Evolutionary conservation across 1,284 basidiomycete species (phyloP).

Genomic region (Ustilago hordei): DNA sequence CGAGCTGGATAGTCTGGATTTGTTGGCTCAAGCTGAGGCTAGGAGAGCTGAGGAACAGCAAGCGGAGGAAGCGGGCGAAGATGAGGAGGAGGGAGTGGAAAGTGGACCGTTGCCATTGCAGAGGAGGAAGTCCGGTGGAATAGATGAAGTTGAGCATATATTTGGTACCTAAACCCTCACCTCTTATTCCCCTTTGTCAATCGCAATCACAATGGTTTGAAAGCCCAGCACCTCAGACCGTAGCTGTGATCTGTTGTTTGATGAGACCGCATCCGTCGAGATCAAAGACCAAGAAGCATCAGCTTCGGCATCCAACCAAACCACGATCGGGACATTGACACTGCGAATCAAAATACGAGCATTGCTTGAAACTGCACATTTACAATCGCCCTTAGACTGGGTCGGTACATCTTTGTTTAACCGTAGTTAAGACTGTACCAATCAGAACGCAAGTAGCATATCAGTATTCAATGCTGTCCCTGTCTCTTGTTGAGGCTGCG

Average conservation of each 20-base stretch:
- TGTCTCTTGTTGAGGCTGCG: background rate
- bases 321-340: no score
- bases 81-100: constrained; percentile 8
- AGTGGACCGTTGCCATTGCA: constrained; percentile 37
- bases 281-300: no score
- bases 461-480: background rate
- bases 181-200: background rate
- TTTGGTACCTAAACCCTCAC: constrained; percentile 44
- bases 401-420: constrained; percentile 21
- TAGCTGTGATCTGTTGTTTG: no score
- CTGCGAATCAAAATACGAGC: no score
- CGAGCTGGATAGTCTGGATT: constrained; percentile 40
- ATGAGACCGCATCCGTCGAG: no score
- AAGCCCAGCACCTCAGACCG: no score
- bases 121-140: constrained; percentile 60
- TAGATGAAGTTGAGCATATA: constrained; percentile 65
- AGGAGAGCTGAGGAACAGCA: constrained; percentile 39
- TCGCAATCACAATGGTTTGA: background rate
- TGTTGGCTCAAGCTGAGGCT: constrained; percentile 39
- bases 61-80: constrained; percentile 42
- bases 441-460: background rate
- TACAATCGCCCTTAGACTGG: no score
- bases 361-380: no score
- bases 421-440: constrained; percentile 60
- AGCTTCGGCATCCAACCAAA: no score